phyloP scores from a whole-genome alignment of 2,329 filamentous ascomycete species.

The Aspergillus ustus region DNA sequence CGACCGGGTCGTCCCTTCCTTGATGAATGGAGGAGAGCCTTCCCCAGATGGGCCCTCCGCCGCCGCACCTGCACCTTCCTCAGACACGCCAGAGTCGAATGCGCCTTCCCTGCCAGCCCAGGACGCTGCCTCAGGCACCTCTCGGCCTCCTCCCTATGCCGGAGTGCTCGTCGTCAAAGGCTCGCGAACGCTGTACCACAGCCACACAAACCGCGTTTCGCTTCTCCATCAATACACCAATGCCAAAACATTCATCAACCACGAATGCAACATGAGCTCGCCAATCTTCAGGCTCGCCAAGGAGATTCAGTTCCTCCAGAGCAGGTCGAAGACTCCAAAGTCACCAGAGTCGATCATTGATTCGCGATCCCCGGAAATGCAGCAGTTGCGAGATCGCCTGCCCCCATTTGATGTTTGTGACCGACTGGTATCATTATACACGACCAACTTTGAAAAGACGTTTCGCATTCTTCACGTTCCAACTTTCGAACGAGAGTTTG shows the following conservation, averaged over 20 bases:
- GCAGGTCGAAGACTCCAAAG: slow-evolving; percentile 18
- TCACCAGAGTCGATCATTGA: slow-evolving; percentile 25
- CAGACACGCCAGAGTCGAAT: not conserved
- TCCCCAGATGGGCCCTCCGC: not conserved
- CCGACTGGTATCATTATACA: slow-evolving; percentile 23
- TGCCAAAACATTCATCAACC: slow-evolving; percentile 27
- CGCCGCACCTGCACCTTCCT: not conserved
- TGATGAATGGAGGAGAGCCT: not conserved
- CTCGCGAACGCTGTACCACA: slow-evolving; percentile 28
- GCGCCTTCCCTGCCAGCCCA: not conserved
- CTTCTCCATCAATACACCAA: slow-evolving; percentile 29
- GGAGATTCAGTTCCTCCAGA: slow-evolving; percentile 32
- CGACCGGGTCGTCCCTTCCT: not conserved
- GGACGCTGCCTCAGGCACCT: too few species aligned
- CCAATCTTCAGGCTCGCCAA: slow-evolving; percentile 25
- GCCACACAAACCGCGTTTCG: slow-evolving; percentile 26
- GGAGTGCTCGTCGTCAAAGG: slow-evolving; percentile 30
- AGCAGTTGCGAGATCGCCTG: not conserved
- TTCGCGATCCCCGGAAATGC: not conserved
- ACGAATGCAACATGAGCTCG: slow-evolving; percentile 23
- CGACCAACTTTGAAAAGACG: slow-evolving; percentile 25
- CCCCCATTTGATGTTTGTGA: slow-evolving; percentile 25
- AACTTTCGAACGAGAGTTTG: slow-evolving; percentile 23
- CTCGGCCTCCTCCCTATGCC: not conserved
- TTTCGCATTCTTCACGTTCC: slow-evolving; percentile 29